These are phyloP conservation scores for Metschnikowia aberdeeniae DNA, from an alignment of 805 yeast genomes.

Conservation along the genomic window DNA sequence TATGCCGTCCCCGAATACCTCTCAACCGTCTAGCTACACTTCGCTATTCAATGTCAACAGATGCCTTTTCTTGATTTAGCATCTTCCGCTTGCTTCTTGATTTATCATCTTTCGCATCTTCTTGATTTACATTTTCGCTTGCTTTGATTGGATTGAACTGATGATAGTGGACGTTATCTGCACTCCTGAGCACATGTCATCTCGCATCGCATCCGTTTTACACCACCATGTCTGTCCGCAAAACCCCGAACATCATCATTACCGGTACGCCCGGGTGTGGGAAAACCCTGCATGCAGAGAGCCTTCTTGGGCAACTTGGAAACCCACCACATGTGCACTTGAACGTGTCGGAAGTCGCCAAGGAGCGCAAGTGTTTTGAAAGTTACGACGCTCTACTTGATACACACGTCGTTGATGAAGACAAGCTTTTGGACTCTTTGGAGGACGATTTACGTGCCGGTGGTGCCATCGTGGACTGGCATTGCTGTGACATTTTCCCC, in stretches of 20 bases:
- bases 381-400: slow-evolving; percentile 85
- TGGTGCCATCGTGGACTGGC: slow-evolving; percentile 95
- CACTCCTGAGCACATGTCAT: background rate
- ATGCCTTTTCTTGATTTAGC: too few relatives aligned
- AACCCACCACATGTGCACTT: slow-evolving; percentile 47
- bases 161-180: too few relatives aligned
- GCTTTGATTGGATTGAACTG: too few relatives aligned
- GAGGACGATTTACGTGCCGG: slow-evolving; percentile 80
- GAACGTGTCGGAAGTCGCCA: slow-evolving; percentile 78
- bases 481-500: slow-evolving; percentile 92
- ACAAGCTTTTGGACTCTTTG: slow-evolving; percentile 72
- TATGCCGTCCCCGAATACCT: too few relatives aligned
- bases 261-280: slow-evolving; percentile 98
- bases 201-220: background rate
- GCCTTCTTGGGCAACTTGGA: slow-evolving; percentile 48
- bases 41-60: too few relatives aligned
- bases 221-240: slow-evolving; percentile 1
- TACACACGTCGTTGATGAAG: slow-evolving; percentile 89
- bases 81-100: too few relatives aligned
- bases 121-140: too few relatives aligned
- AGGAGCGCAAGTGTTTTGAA: slow-evolving; percentile 67
- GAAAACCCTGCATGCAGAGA: slow-evolving; percentile 70
- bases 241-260: slow-evolving; percentile 69
- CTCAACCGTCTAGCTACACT: too few relatives aligned
- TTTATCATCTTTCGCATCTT: too few relatives aligned